These are phyloP conservation scores for Ogataea methanolica DNA, from an alignment of 805 yeast species.

Conservation along the genomic window DNA sequence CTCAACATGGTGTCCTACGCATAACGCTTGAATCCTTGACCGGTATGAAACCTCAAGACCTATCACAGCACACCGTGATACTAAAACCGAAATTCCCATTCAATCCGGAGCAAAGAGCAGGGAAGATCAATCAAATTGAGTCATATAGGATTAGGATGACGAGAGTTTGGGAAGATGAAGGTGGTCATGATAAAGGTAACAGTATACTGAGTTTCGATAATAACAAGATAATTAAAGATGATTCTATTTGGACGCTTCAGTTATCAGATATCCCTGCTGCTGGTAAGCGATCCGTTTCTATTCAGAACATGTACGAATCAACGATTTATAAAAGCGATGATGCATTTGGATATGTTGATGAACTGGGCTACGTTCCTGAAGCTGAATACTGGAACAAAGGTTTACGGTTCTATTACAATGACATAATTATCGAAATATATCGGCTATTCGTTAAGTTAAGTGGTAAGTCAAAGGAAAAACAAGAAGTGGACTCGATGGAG, in stretches of 20 bases:
- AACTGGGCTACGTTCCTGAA: constrained; percentile 66
- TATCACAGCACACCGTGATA: constrained; percentile 45
- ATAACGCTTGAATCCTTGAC: constrained; percentile 50
- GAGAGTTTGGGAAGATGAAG: constrained; percentile 37
- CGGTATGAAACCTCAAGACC: constrained; percentile 41
- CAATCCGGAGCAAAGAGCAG: constrained; percentile 50
- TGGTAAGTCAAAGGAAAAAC: neutral
- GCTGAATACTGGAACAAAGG: constrained; percentile 62
- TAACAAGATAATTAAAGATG: constrained; percentile 11
- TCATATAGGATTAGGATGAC: constrained; percentile 48
- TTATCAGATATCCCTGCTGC: constrained; percentile 73
- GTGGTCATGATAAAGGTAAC: neutral
- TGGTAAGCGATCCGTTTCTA: constrained; percentile 57
- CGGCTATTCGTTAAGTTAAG: constrained; percentile 38
- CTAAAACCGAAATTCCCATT: constrained; percentile 47
- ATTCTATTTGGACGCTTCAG: constrained; percentile 56
- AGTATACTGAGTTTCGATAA: constrained; percentile 16
- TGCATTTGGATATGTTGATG: constrained; percentile 43
- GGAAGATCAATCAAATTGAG: constrained; percentile 54
- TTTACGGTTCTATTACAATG: constrained; percentile 54
- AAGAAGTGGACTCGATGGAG: constrained; percentile 1
- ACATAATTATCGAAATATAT: constrained; percentile 56
- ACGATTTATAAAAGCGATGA: constrained; percentile 47
- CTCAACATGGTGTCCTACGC: constrained; percentile 37
- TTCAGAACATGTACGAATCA: constrained; percentile 65